Conservation (phyloP, 2,329 filamentous ascomycete species). For the Tricladium varicosporioides region DNA sequence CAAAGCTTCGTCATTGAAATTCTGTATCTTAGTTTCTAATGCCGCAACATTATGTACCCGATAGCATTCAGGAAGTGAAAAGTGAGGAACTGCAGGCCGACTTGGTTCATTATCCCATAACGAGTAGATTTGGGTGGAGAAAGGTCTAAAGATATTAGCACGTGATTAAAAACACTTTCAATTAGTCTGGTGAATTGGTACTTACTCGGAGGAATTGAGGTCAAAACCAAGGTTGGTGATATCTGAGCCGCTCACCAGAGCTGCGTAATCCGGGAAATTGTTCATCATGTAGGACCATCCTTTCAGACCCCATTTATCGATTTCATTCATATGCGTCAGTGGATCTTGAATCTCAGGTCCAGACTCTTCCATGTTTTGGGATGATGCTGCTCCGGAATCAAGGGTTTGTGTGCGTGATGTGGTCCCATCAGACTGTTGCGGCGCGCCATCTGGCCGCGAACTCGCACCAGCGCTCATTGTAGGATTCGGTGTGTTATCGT, state of each 20-base stretch:
- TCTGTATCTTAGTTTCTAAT: conserved; percentile 63
- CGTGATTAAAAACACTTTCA: neutral
- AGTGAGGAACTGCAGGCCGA: conserved; percentile 55
- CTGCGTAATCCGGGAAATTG: conserved; percentile 62
- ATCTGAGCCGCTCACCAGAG: conserved; percentile 59
- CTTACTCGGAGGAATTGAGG: conserved; percentile 56
- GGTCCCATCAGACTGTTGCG: conserved; percentile 18
- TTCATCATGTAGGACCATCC: conserved; percentile 58
- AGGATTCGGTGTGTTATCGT: conserved; percentile 23
- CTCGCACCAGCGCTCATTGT: conserved; percentile 18
- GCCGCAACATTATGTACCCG: conserved; percentile 64
- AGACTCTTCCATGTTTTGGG: conserved; percentile 27
- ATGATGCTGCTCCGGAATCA: conserved; percentile 21
- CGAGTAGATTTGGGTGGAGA: conserved; percentile 60
- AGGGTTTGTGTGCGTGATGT: conserved; percentile 20
- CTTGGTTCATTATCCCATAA: conserved; percentile 60
- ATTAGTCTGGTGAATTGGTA: conserved; percentile 3
- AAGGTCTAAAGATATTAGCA: conserved; percentile 25
- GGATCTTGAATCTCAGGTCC: conserved; percentile 51
- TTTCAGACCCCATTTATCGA: conserved; percentile 64
- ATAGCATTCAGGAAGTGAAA: conserved; percentile 63
- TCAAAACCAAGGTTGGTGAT: conserved; percentile 57
- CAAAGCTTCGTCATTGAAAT: conserved; percentile 67
- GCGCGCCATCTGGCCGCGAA: conserved; percentile 22
- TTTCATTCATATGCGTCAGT: conserved; percentile 57